Evolutionary conservation across 306 rosid species (phyloP).

Genomic region (Canavalia gladiata): DNA sequence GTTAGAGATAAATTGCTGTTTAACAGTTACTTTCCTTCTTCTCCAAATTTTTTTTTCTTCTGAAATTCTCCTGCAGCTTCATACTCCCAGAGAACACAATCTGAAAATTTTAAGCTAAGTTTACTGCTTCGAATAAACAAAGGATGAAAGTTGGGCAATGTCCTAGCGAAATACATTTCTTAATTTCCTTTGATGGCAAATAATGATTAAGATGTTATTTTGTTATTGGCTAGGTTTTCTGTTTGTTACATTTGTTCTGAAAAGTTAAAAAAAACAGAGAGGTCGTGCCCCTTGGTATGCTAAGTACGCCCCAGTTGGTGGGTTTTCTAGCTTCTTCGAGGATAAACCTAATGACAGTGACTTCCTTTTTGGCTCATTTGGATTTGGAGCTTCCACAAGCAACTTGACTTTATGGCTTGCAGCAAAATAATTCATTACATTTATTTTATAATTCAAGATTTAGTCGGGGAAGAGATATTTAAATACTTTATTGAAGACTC

Average conservation of each 20-base stretch:
- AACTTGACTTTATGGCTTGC: constrained; percentile 22
- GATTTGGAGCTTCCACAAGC: neutral
- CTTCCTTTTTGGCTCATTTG: constrained; percentile 14
- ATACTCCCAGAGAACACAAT: neutral
- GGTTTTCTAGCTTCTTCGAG: constrained; percentile 31
- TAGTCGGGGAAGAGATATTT: neutral
- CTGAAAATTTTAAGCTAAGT: neutral
- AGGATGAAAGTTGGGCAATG: neutral
- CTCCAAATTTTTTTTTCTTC: too few species aligned
- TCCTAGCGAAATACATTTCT: neutral
- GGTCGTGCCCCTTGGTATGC: neutral
- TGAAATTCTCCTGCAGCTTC: too few species aligned
- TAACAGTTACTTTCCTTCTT: too few species aligned
- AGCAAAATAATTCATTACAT: neutral
- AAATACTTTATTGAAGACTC: constrained; percentile 9
- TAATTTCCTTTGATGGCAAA: neutral
- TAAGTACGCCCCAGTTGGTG: neutral
- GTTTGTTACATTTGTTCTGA: neutral
- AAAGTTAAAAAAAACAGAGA: neutral
- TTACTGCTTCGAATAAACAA: neutral
- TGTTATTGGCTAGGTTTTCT: neutral
- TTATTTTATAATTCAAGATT: neutral
- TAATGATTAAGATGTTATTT: neutral
- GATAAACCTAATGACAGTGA: constrained; percentile 41
- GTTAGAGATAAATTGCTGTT: too few species aligned